phyloP scores from a whole-genome alignment of 306 rosid species.

The Rosa rugosa region DNA sequence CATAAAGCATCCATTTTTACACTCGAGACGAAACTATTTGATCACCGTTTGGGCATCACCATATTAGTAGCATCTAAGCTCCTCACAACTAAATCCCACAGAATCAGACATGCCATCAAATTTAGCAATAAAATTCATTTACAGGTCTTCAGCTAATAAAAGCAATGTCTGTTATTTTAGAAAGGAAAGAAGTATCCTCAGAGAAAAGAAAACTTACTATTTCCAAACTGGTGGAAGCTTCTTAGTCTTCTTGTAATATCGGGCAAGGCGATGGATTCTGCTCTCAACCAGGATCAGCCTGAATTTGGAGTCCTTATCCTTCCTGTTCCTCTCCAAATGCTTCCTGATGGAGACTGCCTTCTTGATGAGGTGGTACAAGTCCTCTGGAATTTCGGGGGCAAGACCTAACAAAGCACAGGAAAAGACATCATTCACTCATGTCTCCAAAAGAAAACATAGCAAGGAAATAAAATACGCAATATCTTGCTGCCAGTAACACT shows the following conservation, averaged over 20 bases:
- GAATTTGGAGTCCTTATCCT: conserved; percentile 88
- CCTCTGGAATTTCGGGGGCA: conserved; percentile 95
- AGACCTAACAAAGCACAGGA: conserved; percentile 43
- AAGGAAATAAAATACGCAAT: conserved; percentile 41
- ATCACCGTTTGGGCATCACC: not conserved
- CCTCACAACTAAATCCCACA: not conserved
- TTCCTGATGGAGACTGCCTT: conserved; percentile 80
- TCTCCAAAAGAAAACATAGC: not conserved
- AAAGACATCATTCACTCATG: not conserved
- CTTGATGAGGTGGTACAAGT: conserved; percentile 87
- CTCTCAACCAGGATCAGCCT: conserved; percentile 88
- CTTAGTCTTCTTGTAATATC: conserved; percentile 88
- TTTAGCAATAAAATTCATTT: not conserved
- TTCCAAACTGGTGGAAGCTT: conserved; percentile 93
- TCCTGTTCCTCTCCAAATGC: conserved; percentile 90
- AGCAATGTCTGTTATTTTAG: not conserved
- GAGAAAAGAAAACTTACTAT: conserved; percentile 47
- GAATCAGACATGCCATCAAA: not conserved
- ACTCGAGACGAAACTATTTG: not conserved
- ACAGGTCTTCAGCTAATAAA: not conserved
- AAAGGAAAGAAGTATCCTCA: not conserved
- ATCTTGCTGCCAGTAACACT: conserved; percentile 77
- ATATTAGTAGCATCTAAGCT: not conserved
- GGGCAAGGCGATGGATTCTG: conserved; percentile 87
- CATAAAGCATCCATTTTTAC: not conserved